Evolutionary conservation across 495 filamentous ascomycete genomes (phyloP).

Genomic region (Symbiotaphrina buchneri): DNA sequence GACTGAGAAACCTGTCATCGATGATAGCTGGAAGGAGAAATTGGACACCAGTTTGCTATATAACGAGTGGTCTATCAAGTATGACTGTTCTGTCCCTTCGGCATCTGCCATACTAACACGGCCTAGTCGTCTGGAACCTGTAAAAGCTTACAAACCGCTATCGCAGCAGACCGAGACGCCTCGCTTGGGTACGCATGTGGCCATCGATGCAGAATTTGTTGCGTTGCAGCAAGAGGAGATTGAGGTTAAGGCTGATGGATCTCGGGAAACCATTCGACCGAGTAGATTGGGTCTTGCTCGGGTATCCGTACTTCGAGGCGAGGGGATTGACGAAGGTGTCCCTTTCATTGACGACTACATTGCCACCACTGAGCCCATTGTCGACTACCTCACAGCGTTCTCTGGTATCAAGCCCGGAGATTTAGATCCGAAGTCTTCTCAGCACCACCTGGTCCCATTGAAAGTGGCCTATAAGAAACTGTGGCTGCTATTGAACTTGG

Average conservation of each 20-base stretch:
- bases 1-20: conserved; percentile 45
- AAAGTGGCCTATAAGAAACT: conserved; percentile 95
- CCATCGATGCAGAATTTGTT: conserved; percentile 91
- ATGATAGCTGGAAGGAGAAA: conserved; percentile 64
- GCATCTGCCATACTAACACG: neutral
- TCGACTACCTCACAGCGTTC: conserved; percentile 84
- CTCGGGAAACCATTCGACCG: conserved; percentile 63
- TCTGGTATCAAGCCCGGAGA: conserved; percentile 77
- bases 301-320: conserved; percentile 67
- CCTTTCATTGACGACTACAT: conserved; percentile 98
- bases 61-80: conserved; percentile 43
- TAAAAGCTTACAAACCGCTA: conserved; percentile 32
- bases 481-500: conserved; percentile 87
- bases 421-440: conserved; percentile 47
- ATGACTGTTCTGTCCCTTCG: conserved; percentile 8
- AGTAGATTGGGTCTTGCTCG: conserved; percentile 67
- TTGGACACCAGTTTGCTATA: conserved; percentile 72
- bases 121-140: conserved; percentile 5
- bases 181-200: conserved; percentile 46
- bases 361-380: conserved; percentile 59
- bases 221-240: conserved; percentile 76
- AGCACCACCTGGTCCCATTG: conserved; percentile 61
- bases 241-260: conserved; percentile 78
- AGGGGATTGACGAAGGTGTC: conserved; percentile 47
- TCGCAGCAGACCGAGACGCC: conserved; percentile 40